Base-by-base conservation (phyloP, 345 rosid genomes). In the Gossypium thurberi region DNA sequence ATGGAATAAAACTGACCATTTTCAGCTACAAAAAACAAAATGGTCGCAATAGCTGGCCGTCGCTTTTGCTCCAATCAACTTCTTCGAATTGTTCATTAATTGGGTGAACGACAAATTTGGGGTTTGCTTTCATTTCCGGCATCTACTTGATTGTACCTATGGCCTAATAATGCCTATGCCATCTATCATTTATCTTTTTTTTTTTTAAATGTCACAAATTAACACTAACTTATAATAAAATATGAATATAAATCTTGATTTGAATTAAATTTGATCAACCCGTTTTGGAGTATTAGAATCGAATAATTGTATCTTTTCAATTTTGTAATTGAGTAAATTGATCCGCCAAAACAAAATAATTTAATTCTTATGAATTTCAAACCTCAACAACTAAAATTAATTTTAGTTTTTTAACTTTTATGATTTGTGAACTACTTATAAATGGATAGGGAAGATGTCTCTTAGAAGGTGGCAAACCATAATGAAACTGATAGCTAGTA, bases 1-100 rank as follows among this genome's bases (percentile, higher is more conserved):
- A 21, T 71, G 71, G 74, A 71, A 71, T 55, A 25, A 71, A 48
- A 25, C 63, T 69, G 81, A 70, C 73, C 68, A 43, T 18, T 70
- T 51, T 52, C 42, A 18, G 17, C 5, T 5, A 40, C 68, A 9
- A 23, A 65, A 77, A 58, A 43, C 15, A 51, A 14, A 48, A 2
- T 46, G 59, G 33, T 48, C 26, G 33, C 15, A 58, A 48, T 66
- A 40, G 44, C 59, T 23, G 55, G 28, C 69, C 14, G 25, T 77
- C 72, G 68, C 72, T 76, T 70, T 76, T 70, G 50, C 65, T 3
- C 53, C 33, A n/a, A 42, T 73, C 67, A 52, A 65, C 37, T 65
- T 18, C 58, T 74, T 47, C 66, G 70, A 15, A 55, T 18, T n/a
- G 10, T 2, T 55, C 25, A 55, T 55, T 33, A 20, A 53, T 18